Percentiles rank a stretch among this genome's conserved stretches.
Conservation (phyloP, 2,329 filamentous ascomycete species). For the Blastomyces gilchristii region DNA sequence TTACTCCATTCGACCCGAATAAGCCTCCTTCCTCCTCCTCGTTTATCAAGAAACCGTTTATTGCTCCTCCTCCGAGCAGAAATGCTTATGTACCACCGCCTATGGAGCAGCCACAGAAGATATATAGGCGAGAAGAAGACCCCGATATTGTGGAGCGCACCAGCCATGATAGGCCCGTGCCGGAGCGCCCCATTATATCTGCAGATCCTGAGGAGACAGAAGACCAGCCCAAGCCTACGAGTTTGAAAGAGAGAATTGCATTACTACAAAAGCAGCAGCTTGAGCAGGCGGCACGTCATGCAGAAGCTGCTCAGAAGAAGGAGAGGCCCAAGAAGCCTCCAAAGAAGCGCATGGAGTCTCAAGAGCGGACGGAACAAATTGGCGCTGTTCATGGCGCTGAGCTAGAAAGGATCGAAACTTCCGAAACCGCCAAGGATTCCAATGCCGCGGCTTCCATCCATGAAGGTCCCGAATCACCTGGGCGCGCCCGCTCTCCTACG, state of each 20-base stretch:
- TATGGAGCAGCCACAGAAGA: slow-evolving; percentile 61
- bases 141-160: slow-evolving; percentile 39
- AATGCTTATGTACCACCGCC: slow-evolving; percentile 75
- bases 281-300: slow-evolving; percentile 75
- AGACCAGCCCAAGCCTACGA: slow-evolving; percentile 82
- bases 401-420: slow-evolving; percentile 24
- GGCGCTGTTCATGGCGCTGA: slow-evolving; percentile 20
- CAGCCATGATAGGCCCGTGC: not conserved
- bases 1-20: slow-evolving; percentile 80
- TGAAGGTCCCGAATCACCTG: slow-evolving; percentile 25
- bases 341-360: slow-evolving; percentile 52
- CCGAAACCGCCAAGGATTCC: slow-evolving; percentile 27
- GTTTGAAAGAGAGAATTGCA: slow-evolving; percentile 89
- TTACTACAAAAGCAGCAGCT: slow-evolving; percentile 86
- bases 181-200: slow-evolving; percentile 6
- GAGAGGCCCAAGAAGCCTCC: slow-evolving; percentile 73
- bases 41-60: slow-evolving; percentile 95
- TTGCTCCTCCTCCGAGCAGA: slow-evolving; percentile 85
- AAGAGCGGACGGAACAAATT: slow-evolving; percentile 19
- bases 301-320: slow-evolving; percentile 67
- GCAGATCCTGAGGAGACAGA: slow-evolving; percentile 41
- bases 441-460: slow-evolving; percentile 25
- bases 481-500: slow-evolving; percentile 23
- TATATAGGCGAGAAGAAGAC: slow-evolving; percentile 83
- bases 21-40: slow-evolving; percentile 47